Percentiles rank a stretch among this genome's conserved stretches.
Conservation (phyloP, 257 asterid species). For the Solanum paucissectum region DNA sequence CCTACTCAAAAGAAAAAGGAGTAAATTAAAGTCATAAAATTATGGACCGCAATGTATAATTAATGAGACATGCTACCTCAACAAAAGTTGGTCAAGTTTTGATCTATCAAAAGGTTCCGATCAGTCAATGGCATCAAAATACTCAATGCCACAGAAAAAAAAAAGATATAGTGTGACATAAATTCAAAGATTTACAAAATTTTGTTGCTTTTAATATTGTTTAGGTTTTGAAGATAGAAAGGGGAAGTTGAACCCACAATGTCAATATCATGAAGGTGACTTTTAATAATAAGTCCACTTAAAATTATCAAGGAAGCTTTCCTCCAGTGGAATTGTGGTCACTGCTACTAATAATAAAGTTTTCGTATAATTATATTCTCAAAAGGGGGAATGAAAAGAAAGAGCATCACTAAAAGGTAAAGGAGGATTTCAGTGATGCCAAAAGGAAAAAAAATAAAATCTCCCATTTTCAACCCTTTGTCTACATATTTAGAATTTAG, state of each 20-base stretch:
- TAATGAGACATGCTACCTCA: background rate
- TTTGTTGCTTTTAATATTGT: background rate
- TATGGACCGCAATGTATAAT: background rate
- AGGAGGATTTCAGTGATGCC: conserved; percentile 30
- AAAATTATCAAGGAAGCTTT: background rate
- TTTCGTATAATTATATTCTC: conserved; percentile 18
- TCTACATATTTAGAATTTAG: background rate
- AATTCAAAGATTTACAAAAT: background rate
- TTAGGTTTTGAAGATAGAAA: conserved; percentile 1
- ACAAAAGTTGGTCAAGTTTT: background rate
- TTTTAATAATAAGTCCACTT: background rate
- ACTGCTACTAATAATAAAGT: conserved; percentile 28
- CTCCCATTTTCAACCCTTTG: background rate
- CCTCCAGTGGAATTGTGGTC: conserved; percentile 61
- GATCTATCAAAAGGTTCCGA: background rate
- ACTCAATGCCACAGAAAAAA: background rate
- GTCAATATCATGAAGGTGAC: background rate
- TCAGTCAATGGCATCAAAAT: background rate
- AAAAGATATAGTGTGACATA: background rate
- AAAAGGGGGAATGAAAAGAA: conserved; percentile 39
- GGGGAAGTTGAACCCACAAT: background rate
- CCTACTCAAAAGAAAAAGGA: background rate
- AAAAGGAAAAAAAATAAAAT: conserved; percentile 17
- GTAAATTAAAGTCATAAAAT: background rate
- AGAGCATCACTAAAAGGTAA: conserved; percentile 41